Percentiles rank a stretch among this genome's conserved stretches.
These are phyloP conservation scores for Nemophila menziesii DNA, from an alignment of 257 asterid genomes.

Conservation along the genomic window DNA sequence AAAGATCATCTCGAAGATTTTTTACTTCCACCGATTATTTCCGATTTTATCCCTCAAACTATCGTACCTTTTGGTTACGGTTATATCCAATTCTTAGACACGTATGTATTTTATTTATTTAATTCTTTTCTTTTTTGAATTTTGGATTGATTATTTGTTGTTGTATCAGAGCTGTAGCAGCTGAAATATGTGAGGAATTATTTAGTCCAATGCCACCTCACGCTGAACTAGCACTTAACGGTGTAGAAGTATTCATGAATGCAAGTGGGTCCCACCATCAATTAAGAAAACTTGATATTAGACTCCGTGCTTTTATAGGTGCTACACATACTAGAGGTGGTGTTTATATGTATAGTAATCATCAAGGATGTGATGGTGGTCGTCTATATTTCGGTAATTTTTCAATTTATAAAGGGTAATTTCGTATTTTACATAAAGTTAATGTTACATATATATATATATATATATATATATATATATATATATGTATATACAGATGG, in stretches of 20 bases:
- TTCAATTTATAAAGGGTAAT: no score
- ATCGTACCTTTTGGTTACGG: slow-evolving; percentile 85
- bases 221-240: slow-evolving; percentile 85
- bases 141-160: no score
- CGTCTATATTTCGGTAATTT: slow-evolving; percentile 85
- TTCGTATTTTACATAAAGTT: no score
- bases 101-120: slow-evolving; percentile 60
- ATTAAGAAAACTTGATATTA: slow-evolving; percentile 77
- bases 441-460: no score
- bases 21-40: slow-evolving; percentile 55
- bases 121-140: no score
- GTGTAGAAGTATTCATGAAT: slow-evolving; percentile 89
- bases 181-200: slow-evolving; percentile 94
- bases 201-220: slow-evolving; percentile 89
- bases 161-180: slow-evolving; percentile 92
- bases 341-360: slow-evolving; percentile 93
- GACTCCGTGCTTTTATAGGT: slow-evolving; percentile 78
- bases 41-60: slow-evolving; percentile 59
- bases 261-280: slow-evolving; percentile 99
- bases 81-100: slow-evolving; percentile 68
- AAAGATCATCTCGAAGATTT: slow-evolving; percentile 64
- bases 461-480: no score
- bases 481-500: slow-evolving; percentile 56
- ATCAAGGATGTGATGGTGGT: slow-evolving; percentile 96
- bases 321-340: slow-evolving; percentile 99